Conservation (phyloP, 768 basidiomycete genomes). For the Holtermanniella nyarrowii region DNA sequence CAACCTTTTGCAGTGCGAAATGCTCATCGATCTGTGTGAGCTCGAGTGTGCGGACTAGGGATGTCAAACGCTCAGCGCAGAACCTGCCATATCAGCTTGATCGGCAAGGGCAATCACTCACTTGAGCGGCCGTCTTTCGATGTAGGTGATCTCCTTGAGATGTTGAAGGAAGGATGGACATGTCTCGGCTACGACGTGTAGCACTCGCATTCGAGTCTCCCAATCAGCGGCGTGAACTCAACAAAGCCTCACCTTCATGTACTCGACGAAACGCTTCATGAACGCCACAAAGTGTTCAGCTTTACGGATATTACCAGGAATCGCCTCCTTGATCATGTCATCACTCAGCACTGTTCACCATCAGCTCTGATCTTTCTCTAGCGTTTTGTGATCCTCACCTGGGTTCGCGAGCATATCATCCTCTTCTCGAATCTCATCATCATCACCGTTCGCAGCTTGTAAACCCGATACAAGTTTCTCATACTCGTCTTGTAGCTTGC, state of each 20-base stretch:
- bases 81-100: slow-evolving; percentile 50
- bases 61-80: slow-evolving; percentile 90
- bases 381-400: slow-evolving; percentile 44
- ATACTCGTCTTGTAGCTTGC: slow-evolving; percentile 92
- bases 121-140: slow-evolving; percentile 86
- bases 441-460: slow-evolving; percentile 51
- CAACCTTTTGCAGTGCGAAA: slow-evolving; percentile 85
- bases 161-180: slow-evolving; percentile 94
- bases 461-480: slow-evolving; percentile 87
- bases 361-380: not conserved
- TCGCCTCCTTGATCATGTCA: slow-evolving; percentile 85
- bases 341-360: slow-evolving; percentile 64
- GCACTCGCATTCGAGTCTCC: slow-evolving; percentile 96
- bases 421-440: slow-evolving; percentile 46
- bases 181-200: slow-evolving; percentile 97
- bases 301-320: slow-evolving; percentile 96
- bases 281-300: slow-evolving; percentile 99
- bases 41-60: slow-evolving; percentile 83
- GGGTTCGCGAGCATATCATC: slow-evolving; percentile 86
- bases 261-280: slow-evolving; percentile 94
- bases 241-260: slow-evolving; percentile 65
- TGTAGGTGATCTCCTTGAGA: slow-evolving; percentile 96
- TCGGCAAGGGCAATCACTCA: slow-evolving; percentile 38
- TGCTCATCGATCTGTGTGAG: slow-evolving; percentile 83
- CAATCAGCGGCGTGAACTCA: not conserved